Conservation (phyloP, 768 basidiomycete species). For the Mycena amicta region DNA sequence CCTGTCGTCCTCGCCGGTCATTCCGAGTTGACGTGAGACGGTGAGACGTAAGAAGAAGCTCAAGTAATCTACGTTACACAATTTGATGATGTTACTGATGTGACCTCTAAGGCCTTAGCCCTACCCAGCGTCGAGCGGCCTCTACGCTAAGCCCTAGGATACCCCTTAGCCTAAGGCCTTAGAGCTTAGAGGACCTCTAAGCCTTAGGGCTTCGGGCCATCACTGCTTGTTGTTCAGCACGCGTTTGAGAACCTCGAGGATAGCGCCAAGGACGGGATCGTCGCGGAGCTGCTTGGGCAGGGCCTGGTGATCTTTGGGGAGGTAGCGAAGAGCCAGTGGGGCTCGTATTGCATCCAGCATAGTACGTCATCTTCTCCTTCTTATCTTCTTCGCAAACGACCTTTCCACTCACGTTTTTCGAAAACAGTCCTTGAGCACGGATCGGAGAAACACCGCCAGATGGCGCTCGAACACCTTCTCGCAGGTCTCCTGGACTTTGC, state of each 20-base stretch:
- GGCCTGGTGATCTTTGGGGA: slow-evolving; percentile 69
- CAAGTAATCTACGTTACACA: too few relatives aligned
- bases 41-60: too few relatives aligned
- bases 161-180: too few relatives aligned
- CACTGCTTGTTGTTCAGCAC: slow-evolving; percentile 81
- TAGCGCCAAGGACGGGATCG: slow-evolving; percentile 81
- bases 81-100: too few relatives aligned
- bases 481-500: slow-evolving; percentile 76
- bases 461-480: slow-evolving; percentile 79
- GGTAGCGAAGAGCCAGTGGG: slow-evolving; percentile 87
- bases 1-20: too few relatives aligned
- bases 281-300: slow-evolving; percentile 80
- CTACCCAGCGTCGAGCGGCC: too few relatives aligned
- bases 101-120: too few relatives aligned
- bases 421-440: slow-evolving; percentile 82
- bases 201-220: too few relatives aligned
- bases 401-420: neutral
- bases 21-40: too few relatives aligned
- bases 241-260: slow-evolving; percentile 87
- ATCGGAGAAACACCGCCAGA: slow-evolving; percentile 68
- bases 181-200: too few relatives aligned
- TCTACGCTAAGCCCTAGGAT: too few relatives aligned
- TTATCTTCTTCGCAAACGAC: too few relatives aligned
- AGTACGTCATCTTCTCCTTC: slow-evolving; percentile 58
- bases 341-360: slow-evolving; percentile 84